Evolutionary conservation across 2,329 filamentous ascomycete species (phyloP).

Genomic region (Graphilbum ipis-grandicollis): DNA sequence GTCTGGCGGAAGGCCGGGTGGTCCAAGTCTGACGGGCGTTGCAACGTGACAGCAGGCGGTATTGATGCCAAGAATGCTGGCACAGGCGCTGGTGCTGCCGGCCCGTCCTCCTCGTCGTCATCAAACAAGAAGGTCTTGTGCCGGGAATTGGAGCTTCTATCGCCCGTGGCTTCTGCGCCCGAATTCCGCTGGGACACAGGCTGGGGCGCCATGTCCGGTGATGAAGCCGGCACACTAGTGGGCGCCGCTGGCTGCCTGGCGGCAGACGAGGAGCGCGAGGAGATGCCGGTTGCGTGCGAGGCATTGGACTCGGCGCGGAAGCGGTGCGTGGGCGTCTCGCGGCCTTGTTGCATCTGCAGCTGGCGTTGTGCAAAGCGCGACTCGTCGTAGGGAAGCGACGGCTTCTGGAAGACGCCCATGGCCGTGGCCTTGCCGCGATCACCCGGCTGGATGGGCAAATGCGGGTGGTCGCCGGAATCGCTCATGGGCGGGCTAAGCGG

Average conservation of each 20-base stretch:
- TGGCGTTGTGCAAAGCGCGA: slow-evolving; percentile 70
- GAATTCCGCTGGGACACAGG: no score
- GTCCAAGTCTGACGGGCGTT: slow-evolving; percentile 32
- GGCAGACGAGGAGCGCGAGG: slow-evolving; percentile 30
- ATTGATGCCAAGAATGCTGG: no score
- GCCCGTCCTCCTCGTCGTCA: slow-evolving; percentile 22
- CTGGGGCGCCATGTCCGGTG: not conserved
- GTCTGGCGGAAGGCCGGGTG: slow-evolving; percentile 36
- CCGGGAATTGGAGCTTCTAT: slow-evolving; percentile 16
- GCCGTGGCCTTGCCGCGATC: slow-evolving; percentile 74
- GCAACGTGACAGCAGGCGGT: slow-evolving; percentile 16
- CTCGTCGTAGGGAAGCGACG: slow-evolving; percentile 63
- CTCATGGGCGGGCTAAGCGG: slow-evolving; percentile 54
- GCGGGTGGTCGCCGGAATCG: slow-evolving; percentile 47
- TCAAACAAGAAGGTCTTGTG: slow-evolving; percentile 22
- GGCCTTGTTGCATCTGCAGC: slow-evolving; percentile 60
- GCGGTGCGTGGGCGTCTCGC: slow-evolving; percentile 39
- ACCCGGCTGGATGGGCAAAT: slow-evolving; percentile 52
- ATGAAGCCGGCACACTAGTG: no score
- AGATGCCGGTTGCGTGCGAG: slow-evolving; percentile 20
- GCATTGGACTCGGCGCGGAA: slow-evolving; percentile 27
- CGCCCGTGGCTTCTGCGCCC: not conserved
- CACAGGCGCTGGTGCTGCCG: not conserved
- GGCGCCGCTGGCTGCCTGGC: slow-evolving; percentile 3
- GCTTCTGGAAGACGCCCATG: slow-evolving; percentile 46